These are phyloP conservation scores for Phaeophleospora eucalypticola DNA, from an alignment of 2,329 filamentous ascomycete genomes.

Conservation along the genomic window DNA sequence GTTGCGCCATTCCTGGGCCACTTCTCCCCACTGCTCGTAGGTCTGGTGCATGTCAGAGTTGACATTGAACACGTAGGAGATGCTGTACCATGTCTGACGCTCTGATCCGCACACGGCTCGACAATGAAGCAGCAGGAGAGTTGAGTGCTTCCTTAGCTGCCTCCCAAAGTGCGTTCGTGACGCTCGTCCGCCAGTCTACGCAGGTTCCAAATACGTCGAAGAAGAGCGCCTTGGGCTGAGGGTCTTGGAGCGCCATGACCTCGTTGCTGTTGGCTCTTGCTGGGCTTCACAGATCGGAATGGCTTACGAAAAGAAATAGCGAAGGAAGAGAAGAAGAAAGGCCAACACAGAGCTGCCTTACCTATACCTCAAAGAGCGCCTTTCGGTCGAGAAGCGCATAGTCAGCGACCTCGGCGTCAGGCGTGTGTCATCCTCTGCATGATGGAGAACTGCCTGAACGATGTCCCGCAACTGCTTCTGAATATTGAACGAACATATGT, in stretches of 20 bases:
- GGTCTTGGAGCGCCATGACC: slow-evolving; percentile 10
- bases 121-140: slow-evolving; percentile 42
- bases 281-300: too few species aligned
- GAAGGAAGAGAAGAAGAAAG: too few species aligned
- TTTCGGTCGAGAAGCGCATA: neutral
- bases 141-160: slow-evolving; percentile 49
- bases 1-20: slow-evolving; percentile 61
- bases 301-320: too few species aligned
- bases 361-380: neutral
- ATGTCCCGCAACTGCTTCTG: neutral
- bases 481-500: too few species aligned
- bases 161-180: slow-evolving; percentile 56
- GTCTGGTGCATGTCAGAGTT: slow-evolving; percentile 27
- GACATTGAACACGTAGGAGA: neutral
- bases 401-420: neutral
- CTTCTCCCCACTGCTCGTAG: slow-evolving; percentile 47
- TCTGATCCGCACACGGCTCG: slow-evolving; percentile 45
- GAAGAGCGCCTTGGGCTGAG: slow-evolving; percentile 54
- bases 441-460: slow-evolving; percentile 1
- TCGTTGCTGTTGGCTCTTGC: neutral
- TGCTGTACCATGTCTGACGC: slow-evolving; percentile 41
- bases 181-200: slow-evolving; percentile 70
- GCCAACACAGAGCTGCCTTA: neutral
- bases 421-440: too few species aligned
- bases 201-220: slow-evolving; percentile 79